Evolutionary conservation across 345 rosid species (phyloP).

Genomic region (Pelargonium nanum): DNA sequence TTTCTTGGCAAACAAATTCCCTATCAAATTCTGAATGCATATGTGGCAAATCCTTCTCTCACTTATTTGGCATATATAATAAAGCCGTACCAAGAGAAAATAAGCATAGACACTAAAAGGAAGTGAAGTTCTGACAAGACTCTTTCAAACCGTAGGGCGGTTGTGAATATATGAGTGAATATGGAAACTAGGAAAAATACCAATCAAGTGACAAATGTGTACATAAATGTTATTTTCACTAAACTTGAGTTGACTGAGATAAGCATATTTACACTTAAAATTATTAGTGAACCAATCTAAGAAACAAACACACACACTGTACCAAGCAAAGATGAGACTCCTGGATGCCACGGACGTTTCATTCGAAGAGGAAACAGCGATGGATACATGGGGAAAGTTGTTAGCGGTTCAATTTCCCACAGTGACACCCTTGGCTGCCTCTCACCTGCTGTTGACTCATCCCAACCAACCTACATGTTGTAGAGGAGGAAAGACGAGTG

Average conservation of each 20-base stretch:
- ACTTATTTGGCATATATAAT: too few species aligned
- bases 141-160: background rate
- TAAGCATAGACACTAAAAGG: background rate
- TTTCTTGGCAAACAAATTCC: background rate
- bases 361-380: conserved; percentile 62
- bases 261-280: background rate
- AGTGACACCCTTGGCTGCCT: conserved; percentile 67
- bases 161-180: background rate
- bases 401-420: conserved; percentile 75
- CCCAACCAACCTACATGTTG: conserved; percentile 65
- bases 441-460: conserved; percentile 71
- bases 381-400: conserved; percentile 77
- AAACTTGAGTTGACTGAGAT: background rate
- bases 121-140: background rate
- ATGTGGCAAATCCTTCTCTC: background rate
- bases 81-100: too few species aligned
- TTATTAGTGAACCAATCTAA: too few species aligned
- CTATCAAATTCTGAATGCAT: background rate
- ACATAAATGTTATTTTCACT: too few species aligned
- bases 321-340: conserved; percentile 48
- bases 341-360: conserved; percentile 66
- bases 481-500: background rate
- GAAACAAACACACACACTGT: conserved; percentile 8
- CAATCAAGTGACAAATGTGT: background rate
- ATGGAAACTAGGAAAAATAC: background rate